Evolutionary conservation across 116 monocot species (phyloP).

Genomic region (Posidonia oceanica): DNA sequence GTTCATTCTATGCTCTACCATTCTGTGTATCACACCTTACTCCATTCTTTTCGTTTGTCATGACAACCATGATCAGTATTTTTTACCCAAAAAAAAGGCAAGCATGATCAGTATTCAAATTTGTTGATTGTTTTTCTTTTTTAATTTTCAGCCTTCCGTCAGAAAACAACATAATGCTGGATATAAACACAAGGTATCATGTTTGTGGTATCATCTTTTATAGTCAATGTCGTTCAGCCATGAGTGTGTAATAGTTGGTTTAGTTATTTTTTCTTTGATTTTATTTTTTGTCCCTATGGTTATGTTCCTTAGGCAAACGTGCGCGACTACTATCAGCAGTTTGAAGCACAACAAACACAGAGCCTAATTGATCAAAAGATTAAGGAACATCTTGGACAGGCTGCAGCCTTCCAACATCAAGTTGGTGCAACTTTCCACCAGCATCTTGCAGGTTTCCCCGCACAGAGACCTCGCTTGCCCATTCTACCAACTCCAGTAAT

Average conservation of each 20-base stretch:
- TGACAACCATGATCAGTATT: too few species aligned
- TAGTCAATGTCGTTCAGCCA: too few species aligned
- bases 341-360: slow-evolving; percentile 94
- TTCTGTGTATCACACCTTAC: too few species aligned
- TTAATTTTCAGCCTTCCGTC: slow-evolving; percentile 56
- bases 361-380: slow-evolving; percentile 97
- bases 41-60: too few species aligned
- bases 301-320: slow-evolving; percentile 66
- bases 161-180: slow-evolving; percentile 82
- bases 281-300: background rate
- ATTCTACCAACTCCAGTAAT: slow-evolving; percentile 52
- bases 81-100: too few species aligned
- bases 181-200: slow-evolving; percentile 83
- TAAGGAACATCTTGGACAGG: slow-evolving; percentile 91
- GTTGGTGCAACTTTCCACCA: slow-evolving; percentile 81
- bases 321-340: slow-evolving; percentile 90
- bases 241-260: background rate
- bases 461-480: slow-evolving; percentile 52
- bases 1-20: too few species aligned
- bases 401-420: slow-evolving; percentile 69
- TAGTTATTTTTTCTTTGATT: slow-evolving; percentile 1
- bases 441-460: slow-evolving; percentile 45
- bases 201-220: background rate
- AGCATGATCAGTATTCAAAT: too few species aligned
- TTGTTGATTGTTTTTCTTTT: background rate